A percentile compares a stretch with the other conserved stretches of the same genome.
Conservation (phyloP, 495 filamentous ascomycete genomes). For the Clavariopsis aquatica region DNA sequence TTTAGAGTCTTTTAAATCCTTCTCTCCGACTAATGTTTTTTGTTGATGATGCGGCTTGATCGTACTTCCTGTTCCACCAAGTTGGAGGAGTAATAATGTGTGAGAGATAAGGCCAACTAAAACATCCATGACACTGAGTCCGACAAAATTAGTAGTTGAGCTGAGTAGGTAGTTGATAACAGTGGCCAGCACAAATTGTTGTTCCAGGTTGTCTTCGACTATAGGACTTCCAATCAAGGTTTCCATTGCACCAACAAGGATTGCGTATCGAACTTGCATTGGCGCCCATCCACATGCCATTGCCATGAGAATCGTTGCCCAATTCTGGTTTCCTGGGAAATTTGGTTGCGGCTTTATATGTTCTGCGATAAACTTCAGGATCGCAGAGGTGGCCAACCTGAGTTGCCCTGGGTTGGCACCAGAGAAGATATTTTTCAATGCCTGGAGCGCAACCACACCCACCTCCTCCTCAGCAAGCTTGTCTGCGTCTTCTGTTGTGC, state of each 20-base stretch:
- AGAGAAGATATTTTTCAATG: slow-evolving; percentile 75
- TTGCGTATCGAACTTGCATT: slow-evolving; percentile 87
- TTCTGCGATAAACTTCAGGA: slow-evolving; percentile 69
- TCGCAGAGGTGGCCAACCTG: slow-evolving; percentile 66
- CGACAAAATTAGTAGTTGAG: slow-evolving; percentile 88
- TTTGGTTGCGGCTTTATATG: slow-evolving; percentile 55
- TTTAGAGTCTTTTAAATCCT: neutral
- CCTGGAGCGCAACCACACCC: slow-evolving; percentile 77
- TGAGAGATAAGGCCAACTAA: slow-evolving; percentile 78
- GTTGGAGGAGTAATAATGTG: slow-evolving; percentile 69
- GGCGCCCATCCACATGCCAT: slow-evolving; percentile 80
- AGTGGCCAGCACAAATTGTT: slow-evolving; percentile 69
- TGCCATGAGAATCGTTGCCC: slow-evolving; percentile 78
- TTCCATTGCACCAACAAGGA: slow-evolving; percentile 78
- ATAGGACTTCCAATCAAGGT: slow-evolving; percentile 63
- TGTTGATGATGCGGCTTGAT: slow-evolving; percentile 42
- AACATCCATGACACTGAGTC: slow-evolving; percentile 90
- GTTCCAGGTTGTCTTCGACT: slow-evolving; percentile 63
- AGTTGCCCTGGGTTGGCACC: slow-evolving; percentile 76
- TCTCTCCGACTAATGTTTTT: slow-evolving; percentile 32
- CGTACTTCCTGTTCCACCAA: slow-evolving; percentile 54
- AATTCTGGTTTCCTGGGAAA: slow-evolving; percentile 52
- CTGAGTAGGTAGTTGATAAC: slow-evolving; percentile 78
- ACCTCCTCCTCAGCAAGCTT: slow-evolving; percentile 82
- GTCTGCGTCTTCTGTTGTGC: slow-evolving; percentile 79